A percentile compares a stretch with the other conserved stretches of the same genome.
phyloP scores from a whole-genome alignment of 2,329 filamentous ascomycete species.

The Xylaria polymorpha region DNA sequence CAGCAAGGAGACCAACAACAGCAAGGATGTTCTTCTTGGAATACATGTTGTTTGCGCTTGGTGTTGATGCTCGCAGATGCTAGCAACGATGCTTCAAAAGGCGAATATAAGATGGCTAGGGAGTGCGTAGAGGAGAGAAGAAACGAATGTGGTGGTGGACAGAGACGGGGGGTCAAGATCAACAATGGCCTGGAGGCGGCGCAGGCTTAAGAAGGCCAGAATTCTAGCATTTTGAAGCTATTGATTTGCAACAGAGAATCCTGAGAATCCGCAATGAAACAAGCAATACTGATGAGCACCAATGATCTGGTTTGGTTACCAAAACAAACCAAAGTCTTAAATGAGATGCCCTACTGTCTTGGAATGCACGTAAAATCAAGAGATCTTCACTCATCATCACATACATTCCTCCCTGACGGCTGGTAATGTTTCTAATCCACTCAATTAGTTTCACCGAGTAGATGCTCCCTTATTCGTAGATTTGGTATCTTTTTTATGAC shows the following conservation, averaged over 20 bases:
- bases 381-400: conserved; percentile 30
- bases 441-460: conserved; percentile 32
- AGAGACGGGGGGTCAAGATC: conserved; percentile 24
- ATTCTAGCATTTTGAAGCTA: conserved; percentile 29
- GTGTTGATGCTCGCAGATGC: conserved; percentile 23
- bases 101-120: conserved; percentile 15
- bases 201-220: conserved; percentile 41
- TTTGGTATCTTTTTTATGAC: conserved; percentile 31
- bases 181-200: conserved; percentile 24
- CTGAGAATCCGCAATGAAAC: conserved; percentile 50
- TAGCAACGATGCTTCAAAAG: conserved; percentile 3
- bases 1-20: conserved; percentile 43
- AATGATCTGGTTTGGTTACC: conserved; percentile 41
- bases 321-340: conserved; percentile 44
- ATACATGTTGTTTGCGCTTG: conserved; percentile 49
- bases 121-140: conserved; percentile 18
- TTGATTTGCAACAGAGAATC: conserved; percentile 27
- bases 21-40: conserved; percentile 43
- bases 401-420: conserved; percentile 26
- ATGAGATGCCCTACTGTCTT: conserved; percentile 44
- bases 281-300: conserved; percentile 45
- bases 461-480: conserved; percentile 40
- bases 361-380: conserved; percentile 40
- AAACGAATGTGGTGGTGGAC: conserved; percentile 33
- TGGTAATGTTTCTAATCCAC: conserved; percentile 34